These are phyloP conservation scores for Pelargonium australe DNA, from an alignment of 441 rosid species.

Conservation along the genomic window DNA sequence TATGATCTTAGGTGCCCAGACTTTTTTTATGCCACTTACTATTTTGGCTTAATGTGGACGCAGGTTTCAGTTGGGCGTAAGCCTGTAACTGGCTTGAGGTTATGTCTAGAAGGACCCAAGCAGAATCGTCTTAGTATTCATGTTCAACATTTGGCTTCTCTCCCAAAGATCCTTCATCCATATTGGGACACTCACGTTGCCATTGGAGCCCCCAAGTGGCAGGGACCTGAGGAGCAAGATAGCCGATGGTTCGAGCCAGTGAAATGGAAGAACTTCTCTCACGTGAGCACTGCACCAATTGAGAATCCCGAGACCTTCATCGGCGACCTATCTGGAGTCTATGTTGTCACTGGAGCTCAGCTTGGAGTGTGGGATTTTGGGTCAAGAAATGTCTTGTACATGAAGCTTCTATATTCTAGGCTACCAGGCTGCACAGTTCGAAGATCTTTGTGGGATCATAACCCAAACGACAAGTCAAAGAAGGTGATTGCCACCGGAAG, in stretches of 20 bases:
- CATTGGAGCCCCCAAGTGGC: slow-evolving; percentile 80
- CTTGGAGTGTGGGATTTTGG: slow-evolving; percentile 77
- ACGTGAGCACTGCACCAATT: slow-evolving; percentile 69
- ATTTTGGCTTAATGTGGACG: slow-evolving; percentile 12
- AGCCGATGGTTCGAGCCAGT: slow-evolving; percentile 83
- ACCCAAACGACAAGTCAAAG: slow-evolving; percentile 48
- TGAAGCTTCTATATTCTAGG: slow-evolving; percentile 63
- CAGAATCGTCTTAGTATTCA: slow-evolving; percentile 64
- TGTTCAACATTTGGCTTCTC: slow-evolving; percentile 65
- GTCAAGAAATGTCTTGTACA: slow-evolving; percentile 56
- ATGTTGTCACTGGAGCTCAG: slow-evolving; percentile 76
- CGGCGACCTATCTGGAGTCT: slow-evolving; percentile 73
- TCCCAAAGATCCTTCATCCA: slow-evolving; percentile 72
- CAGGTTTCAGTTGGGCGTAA: slow-evolving; percentile 85
- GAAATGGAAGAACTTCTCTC: slow-evolving; percentile 83
- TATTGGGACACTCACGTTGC: slow-evolving; percentile 78
- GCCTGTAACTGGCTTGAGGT: slow-evolving; percentile 67
- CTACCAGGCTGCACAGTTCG: slow-evolving; percentile 75
- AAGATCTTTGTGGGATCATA: slow-evolving; percentile 77
- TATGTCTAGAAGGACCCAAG: slow-evolving; percentile 62
- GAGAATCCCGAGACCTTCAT: slow-evolving; percentile 61
- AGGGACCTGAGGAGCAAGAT: slow-evolving; percentile 80
- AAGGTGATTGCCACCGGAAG: background rate
- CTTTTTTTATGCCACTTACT: background rate
- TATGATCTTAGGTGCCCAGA: background rate